Evolutionary conservation across 257 asterid species (phyloP), one percentile per base, ranked within the genome.

Genomic region (Solanum sejunctum): DNA sequence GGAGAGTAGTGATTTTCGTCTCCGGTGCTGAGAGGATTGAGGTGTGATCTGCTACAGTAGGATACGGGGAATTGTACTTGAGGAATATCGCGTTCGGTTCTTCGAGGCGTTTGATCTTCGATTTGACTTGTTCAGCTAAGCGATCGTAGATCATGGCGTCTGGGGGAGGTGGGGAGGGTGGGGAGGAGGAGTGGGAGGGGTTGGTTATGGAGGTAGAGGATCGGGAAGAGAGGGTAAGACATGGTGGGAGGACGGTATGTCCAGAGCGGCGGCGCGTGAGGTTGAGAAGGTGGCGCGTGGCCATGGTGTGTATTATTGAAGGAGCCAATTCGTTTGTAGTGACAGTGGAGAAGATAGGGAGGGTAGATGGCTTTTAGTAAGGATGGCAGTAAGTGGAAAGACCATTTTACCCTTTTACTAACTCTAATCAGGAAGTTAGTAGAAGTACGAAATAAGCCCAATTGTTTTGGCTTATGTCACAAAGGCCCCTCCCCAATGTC

Each of bases 1-100:
- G 95, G 21, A 97, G 95, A 8, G 98, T 95, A 11, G 99, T 97
- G 86, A 97, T 88, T 3, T 92, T 89, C n/a, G 99, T 95, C 54
- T 85, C 88, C 3, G 98, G 98, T 9, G 96, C 86, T 28, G 97
- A 81, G 56, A 97, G 92, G 87, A 97, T 94, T 1, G 91, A 91
- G 9, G 92, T 82, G 86, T 97, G 97, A 84, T 95, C 93, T 23
- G 84, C 80, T 16, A 82, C 71, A 23, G 86, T 61, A 2, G 98
- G 98, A 71, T 89, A 87, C 4, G 99, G 98, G 26, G 98, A 92
- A 84, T 89, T 89, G 95, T 93, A 81, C 66, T 78, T 89, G 55
- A 93, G 91, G 90, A 95, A 97, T 51, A 93, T 93, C 0, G 88
- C 85, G 21, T 97, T 97, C 12, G 98, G 96, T 4, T 91, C 39